Base-by-base conservation (phyloP, 106 monocot species). In the Iris macrosiphon region DNA sequence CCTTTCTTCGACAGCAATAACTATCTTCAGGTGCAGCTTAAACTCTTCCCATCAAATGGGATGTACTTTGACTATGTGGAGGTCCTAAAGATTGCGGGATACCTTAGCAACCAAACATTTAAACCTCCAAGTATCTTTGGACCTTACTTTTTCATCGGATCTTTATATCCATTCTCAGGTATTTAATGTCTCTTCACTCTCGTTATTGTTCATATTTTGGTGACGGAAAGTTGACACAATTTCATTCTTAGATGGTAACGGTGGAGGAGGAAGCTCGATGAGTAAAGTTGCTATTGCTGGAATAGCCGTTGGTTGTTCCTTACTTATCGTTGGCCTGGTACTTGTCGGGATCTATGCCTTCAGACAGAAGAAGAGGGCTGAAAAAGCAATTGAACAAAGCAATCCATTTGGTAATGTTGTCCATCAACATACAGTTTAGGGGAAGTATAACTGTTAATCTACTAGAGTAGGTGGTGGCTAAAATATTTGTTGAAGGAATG, bases 331-430 rank as follows among this genome's bases (percentile, higher is more conserved):
- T 46, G 68, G 43, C 18, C 64, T 91, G 15, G 14, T 76, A 37
- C 15, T 19, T 37, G 30, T 82, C 27, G 78, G 62, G 18, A 42
- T 79, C 21, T 85, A 81, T 67, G 85, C 85, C 48, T 65, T 75
- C n/a, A 45, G 37, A 51, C 91, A 85, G 56, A 89, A 76, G 79
- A 81, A 39, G 60, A 91, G 48, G 45, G 85, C 85, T 41, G 69
- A 75, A 57, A 68, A 45, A 60, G 91, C 78, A 9, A 38, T 45
- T 14, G 62, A 72, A 50, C 39, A 41, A 52, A 73, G 75, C 56
- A 64, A 70, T 26, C 85, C 78, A 66, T 85, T 81, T 42, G 91
- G 91, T 91, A n/a, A 85, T 20, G 25, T 18, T n/a, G n/a, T n/a
- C n/a, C n/a, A n/a, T n/a, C n/a, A n/a, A n/a, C n/a, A n/a, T n/a